A percentile compares a stretch with the other conserved stretches of the same genome.
Evolutionary conservation across 306 rosid genomes (phyloP).

Genomic region (Cucumis sativus): DNA sequence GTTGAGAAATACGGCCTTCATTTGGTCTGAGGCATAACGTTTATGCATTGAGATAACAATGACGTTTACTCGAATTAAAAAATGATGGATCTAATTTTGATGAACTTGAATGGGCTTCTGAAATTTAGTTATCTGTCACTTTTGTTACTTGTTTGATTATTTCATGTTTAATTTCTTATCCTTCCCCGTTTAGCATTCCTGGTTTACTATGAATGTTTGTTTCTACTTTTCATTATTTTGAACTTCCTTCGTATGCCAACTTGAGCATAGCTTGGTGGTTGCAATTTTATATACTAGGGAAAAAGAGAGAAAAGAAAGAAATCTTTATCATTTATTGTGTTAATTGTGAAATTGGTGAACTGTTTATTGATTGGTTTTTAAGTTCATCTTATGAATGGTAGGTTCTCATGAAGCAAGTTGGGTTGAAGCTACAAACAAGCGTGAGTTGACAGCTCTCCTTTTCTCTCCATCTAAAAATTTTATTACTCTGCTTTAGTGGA

Average conservation of each 20-base stretch:
- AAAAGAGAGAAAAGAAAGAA: neutral
- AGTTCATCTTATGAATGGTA: conserved; percentile 20
- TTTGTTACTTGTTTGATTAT: neutral
- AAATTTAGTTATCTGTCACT: neutral
- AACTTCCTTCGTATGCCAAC: neutral
- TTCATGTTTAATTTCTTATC: neutral
- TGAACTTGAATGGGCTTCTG: neutral
- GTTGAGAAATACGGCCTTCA: neutral
- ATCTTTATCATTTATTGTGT: neutral
- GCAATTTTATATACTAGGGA: neutral
- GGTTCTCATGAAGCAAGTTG: conserved; percentile 87
- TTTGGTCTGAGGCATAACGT: neutral
- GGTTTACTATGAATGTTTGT: neutral
- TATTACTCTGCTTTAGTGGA: neutral
- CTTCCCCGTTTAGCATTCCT: neutral
- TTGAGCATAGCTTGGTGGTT: neutral
- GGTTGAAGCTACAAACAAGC: conserved; percentile 60
- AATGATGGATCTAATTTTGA: neutral
- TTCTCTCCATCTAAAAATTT: conserved; percentile 2
- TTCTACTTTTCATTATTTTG: neutral
- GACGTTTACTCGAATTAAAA: neutral
- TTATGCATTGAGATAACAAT: neutral
- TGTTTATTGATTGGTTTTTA: neutral
- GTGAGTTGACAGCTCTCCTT: conserved; percentile 32
- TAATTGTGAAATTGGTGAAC: neutral